Conservation (phyloP, 108 stramenopile species). For the Discostella pseudostelligera region DNA sequence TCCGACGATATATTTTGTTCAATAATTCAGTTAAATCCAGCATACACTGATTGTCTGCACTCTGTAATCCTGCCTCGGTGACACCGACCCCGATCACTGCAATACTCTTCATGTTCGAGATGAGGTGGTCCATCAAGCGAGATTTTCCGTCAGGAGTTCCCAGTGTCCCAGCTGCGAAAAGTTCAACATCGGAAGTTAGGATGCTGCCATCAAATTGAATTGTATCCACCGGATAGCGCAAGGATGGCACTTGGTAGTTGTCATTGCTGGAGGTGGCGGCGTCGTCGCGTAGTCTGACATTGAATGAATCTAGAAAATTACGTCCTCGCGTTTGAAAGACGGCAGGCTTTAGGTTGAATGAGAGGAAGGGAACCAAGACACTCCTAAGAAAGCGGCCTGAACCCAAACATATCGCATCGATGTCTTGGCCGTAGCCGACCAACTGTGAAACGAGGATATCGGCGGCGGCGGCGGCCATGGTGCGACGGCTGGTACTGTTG, state of each 20-base stretch:
- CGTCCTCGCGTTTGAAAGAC: conserved; percentile 81
- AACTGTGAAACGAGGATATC: conserved; percentile 1
- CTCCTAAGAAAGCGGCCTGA: conserved; percentile 85
- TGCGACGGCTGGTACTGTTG: neutral
- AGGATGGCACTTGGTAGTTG: conserved; percentile 1
- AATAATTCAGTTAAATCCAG: conserved; percentile 68
- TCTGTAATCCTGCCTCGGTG: conserved; percentile 84
- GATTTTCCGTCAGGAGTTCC: conserved; percentile 53
- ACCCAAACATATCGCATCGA: conserved; percentile 39
- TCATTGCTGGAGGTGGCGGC: neutral
- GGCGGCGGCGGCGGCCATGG: neutral
- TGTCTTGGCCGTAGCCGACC: conserved; percentile 4
- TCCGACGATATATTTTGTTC: conserved; percentile 5
- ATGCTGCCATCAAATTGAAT: conserved; percentile 54
- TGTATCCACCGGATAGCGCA: conserved; percentile 69
- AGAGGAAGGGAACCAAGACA: conserved; percentile 78
- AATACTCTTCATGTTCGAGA: conserved; percentile 34
- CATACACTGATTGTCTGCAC: conserved; percentile 61
- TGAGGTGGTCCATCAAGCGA: conserved; percentile 41
- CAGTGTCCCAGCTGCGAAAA: conserved; percentile 67
- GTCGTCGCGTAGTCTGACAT: neutral
- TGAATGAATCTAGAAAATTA: conserved; percentile 63
- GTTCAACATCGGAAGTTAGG: conserved; percentile 44
- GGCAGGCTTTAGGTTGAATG: conserved; percentile 33
- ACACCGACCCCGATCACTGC: conserved; percentile 80